Base-by-base conservation (phyloP, 305 asterid genomes). In the Fraxinus latifolia region DNA sequence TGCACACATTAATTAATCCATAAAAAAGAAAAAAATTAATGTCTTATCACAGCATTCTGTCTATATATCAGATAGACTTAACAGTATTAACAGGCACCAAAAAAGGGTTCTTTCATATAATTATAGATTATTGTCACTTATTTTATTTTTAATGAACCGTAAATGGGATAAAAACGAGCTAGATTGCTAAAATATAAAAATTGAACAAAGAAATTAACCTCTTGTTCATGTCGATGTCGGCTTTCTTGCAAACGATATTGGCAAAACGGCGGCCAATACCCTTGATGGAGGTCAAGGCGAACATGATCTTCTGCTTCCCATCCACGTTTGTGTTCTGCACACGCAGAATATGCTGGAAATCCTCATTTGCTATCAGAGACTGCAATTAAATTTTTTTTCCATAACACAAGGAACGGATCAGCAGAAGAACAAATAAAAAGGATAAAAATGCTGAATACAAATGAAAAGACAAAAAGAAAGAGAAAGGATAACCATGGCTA, bases 201-300 rank as follows among this genome's bases (percentile, higher is more conserved):
- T 67, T 31, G 2, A 1, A 4, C 2, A 50, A 2, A 33, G 37
- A n/a, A 29, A 1, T 19, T 17, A 1, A 93, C 98, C 98, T 90
- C 86, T 92, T 94, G 88, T 94, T 94, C 98, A 94, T 94, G 89
- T 94, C 97, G 77, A 94, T 80, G 74, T 92, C 97, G 73, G 97
- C 97, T 65, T 94, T 94, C 86, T 94, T 92, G 84, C 98, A 94
- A 76, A 90, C 88, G 58, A 94, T 92, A 88, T 94, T 94, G 79
- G 97, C 92, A 78, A 94, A 94, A 50, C 98, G 97, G 72, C 98
- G 96, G 14, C 98, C 97, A 0, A 94, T 92, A 90, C 97, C 98
- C 85, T 94, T 94, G 88, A 94, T 93, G n/a, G 97, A 90, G 77
- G 97, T 93, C 91, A 93, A 21, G 60, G 97, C 97, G 74, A 91